phyloP scores from a whole-genome alignment of 345 rosid genomes.

The Eutrema yunnanense region DNA sequence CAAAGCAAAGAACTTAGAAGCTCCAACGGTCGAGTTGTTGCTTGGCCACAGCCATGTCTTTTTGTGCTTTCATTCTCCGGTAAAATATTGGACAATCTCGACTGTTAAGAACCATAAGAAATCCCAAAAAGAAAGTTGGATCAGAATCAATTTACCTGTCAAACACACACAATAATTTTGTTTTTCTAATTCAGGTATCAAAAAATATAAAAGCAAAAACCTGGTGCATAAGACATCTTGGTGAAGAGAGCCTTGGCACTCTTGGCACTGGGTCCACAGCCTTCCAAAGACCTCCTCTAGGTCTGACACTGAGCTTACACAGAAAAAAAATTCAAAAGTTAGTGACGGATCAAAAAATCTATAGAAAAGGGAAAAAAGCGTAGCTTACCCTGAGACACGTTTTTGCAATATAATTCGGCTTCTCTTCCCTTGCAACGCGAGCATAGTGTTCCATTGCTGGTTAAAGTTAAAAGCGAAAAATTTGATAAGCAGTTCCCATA shows the following conservation, averaged over 20 bases:
- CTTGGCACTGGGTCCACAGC: slow-evolving; percentile 97
- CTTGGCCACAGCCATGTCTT: slow-evolving; percentile 87
- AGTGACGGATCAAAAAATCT: neutral
- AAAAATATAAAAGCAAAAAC: slow-evolving; percentile 29
- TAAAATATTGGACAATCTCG: slow-evolving; percentile 99
- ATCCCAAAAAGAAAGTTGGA: neutral
- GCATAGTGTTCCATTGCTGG: slow-evolving; percentile 59
- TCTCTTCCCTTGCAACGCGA: slow-evolving; percentile 91
- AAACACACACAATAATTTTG: neutral
- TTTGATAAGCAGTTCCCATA: neutral
- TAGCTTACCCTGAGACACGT: slow-evolving; percentile 75
- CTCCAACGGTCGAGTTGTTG: slow-evolving; percentile 79
- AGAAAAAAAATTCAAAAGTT: too few relatives aligned
- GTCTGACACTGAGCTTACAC: slow-evolving; percentile 60
- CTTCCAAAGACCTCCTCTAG: slow-evolving; percentile 81
- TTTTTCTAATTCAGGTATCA: too few relatives aligned
- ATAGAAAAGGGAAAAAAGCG: slow-evolving; percentile 13
- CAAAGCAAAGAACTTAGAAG: slow-evolving; percentile 37
- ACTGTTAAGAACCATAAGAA: slow-evolving; percentile 33
- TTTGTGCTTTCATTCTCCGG: slow-evolving; percentile 92
- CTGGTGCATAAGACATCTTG: slow-evolving; percentile 98
- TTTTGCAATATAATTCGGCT: slow-evolving; percentile 81
- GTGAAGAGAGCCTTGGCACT: slow-evolving; percentile 98
- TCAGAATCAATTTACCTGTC: neutral
- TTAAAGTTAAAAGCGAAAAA: neutral